Conservation (phyloP, 2,329 filamentous ascomycete genomes). For the Penicillium sp. region DNA sequence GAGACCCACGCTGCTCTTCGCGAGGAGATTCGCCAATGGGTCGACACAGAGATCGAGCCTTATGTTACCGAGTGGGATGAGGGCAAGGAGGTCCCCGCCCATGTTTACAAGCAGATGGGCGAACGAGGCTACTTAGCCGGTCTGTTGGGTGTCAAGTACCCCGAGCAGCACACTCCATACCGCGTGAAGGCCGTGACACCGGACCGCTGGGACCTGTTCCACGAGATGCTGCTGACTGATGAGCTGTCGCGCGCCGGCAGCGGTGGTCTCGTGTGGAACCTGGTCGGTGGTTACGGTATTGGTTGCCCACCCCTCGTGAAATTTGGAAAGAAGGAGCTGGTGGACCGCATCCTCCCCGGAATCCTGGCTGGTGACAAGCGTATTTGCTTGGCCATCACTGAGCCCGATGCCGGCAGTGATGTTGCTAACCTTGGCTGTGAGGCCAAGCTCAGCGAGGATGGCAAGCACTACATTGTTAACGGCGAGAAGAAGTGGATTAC, state of each 20-base stretch:
- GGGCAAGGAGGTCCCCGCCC: constrained; percentile 81
- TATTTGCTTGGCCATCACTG: constrained; percentile 95
- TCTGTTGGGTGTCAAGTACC: constrained; percentile 77
- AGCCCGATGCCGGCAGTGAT: constrained; percentile 91
- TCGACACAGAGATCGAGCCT: constrained; percentile 85
- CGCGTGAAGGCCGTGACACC: constrained; percentile 74
- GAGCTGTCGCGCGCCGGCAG: constrained; percentile 87
- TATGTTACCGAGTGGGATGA: constrained; percentile 97
- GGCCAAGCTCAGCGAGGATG: constrained; percentile 90
- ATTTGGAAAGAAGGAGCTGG: constrained; percentile 81
- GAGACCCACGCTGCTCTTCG: constrained; percentile 89
- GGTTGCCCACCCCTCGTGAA: constrained; percentile 89
- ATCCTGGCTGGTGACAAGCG: constrained; percentile 92
- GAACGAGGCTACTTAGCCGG: constrained; percentile 89
- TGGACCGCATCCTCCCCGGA: constrained; percentile 83
- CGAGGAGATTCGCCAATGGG: constrained; percentile 87
- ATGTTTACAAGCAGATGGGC: constrained; percentile 95
- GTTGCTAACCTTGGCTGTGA: constrained; percentile 95
- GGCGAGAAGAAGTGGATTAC: constrained; percentile 99
- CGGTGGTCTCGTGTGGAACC: constrained; percentile 94
- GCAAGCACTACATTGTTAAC: constrained; percentile 99
- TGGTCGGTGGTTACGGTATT: constrained; percentile 95
- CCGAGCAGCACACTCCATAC: constrained; percentile 69
- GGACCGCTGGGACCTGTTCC: constrained; percentile 97
- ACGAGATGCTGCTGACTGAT: constrained; percentile 93